phyloP scores from a whole-genome alignment of 2,329 filamentous ascomycete species.

The Calonectria honghensis region DNA sequence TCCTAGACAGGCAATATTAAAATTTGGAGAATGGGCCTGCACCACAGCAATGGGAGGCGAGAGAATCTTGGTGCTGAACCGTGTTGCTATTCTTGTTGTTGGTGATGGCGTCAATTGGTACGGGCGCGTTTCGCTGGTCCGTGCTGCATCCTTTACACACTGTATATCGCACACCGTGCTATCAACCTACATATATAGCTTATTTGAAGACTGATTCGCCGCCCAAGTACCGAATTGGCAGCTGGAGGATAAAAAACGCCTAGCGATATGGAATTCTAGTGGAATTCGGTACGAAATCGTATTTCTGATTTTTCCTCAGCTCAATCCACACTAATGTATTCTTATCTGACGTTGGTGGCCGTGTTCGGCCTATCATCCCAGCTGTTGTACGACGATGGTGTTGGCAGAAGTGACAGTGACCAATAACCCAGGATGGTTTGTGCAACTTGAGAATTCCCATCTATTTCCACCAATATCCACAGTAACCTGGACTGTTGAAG shows the following conservation, averaged over 20 bases:
- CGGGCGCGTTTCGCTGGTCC: slow-evolving; percentile 32
- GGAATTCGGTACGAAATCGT: background rate
- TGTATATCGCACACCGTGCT: slow-evolving; percentile 33
- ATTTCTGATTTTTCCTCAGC: background rate
- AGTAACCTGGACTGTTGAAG: slow-evolving; percentile 24
- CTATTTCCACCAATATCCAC: slow-evolving; percentile 17
- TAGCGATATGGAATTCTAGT: background rate
- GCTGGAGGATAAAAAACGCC: too few relatives aligned
- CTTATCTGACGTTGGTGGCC: slow-evolving; percentile 6
- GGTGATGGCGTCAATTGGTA: slow-evolving; percentile 38
- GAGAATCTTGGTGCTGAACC: slow-evolving; percentile 22
- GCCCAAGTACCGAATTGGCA: background rate
- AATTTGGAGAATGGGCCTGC: background rate
- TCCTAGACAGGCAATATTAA: background rate
- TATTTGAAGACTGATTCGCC: background rate
- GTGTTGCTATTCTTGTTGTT: slow-evolving; percentile 19
- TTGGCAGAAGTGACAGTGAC: slow-evolving; percentile 41
- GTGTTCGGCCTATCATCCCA: slow-evolving; percentile 8
- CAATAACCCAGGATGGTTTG: slow-evolving; percentile 43
- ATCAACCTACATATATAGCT: too few relatives aligned
- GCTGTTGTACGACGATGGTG: slow-evolving; percentile 46
- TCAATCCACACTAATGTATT: background rate
- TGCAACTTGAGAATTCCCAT: slow-evolving; percentile 40
- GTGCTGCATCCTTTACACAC: background rate
- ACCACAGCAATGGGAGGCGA: slow-evolving; percentile 1